phyloP scores from a whole-genome alignment of 768 basidiomycete species.

The Neoboletus magnificus region DNA sequence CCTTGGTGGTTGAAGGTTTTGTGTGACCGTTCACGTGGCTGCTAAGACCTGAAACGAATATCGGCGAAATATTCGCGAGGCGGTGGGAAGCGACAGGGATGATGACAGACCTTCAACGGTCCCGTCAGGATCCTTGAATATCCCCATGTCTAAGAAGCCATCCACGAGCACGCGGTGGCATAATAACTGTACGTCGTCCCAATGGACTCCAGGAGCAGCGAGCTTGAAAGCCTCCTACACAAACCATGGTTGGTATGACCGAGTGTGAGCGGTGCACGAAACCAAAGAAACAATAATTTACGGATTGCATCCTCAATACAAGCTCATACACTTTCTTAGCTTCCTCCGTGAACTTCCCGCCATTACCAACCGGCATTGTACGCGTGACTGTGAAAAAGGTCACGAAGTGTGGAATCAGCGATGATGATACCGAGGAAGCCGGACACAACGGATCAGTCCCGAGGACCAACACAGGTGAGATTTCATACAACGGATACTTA shows the following conservation, averaged over 20 bases:
- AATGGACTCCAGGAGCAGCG: constrained; percentile 76
- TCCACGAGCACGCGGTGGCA: constrained; percentile 81
- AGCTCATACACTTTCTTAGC: constrained; percentile 81
- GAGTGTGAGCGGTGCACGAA: neutral
- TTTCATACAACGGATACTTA: constrained; percentile 22
- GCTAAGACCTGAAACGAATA: neutral
- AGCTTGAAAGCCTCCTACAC: constrained; percentile 66
- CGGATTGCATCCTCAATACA: constrained; percentile 88
- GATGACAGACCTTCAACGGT: constrained; percentile 6
- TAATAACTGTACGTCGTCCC: constrained; percentile 83
- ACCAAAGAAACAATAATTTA: constrained; percentile 25
- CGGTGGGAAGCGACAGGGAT: neutral
- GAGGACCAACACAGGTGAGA: neutral
- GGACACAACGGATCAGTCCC: neutral
- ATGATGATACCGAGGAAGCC: neutral
- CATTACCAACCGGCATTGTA: constrained; percentile 91
- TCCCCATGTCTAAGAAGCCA: constrained; percentile 79
- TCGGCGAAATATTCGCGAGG: neutral
- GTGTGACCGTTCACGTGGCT: constrained; percentile 1
- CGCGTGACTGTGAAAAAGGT: constrained; percentile 60
- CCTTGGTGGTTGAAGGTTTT: neutral
- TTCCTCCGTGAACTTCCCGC: constrained; percentile 82
- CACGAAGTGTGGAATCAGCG: constrained; percentile 9
- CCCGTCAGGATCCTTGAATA: constrained; percentile 70
- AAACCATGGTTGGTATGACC: neutral